Evolutionary conservation across 2,329 filamentous ascomycete species (phyloP), one percentile per base, ranked within the genome.

Genomic region (Fusarium sp.): DNA sequence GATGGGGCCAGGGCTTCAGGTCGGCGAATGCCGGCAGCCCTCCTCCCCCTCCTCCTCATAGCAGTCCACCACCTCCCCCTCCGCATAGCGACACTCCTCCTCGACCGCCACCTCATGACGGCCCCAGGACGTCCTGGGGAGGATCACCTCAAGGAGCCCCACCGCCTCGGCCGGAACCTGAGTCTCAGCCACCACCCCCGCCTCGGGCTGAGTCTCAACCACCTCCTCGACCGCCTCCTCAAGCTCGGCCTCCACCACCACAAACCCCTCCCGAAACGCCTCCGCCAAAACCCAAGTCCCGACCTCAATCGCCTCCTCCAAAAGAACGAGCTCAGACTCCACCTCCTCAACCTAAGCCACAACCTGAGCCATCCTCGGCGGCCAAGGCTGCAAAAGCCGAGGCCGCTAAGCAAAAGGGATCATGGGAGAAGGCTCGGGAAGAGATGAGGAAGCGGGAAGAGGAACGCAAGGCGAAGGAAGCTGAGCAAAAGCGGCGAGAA

Each of bases 391-490:
- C 60, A 13, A 73, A 57, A 30, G 31, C 68, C 9, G 80, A 81
- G 48, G 72, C 80, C 27, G 56, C 71, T 16, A 74, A 62, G 31
- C 79, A 82, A 1, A 87, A 85, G 73, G 82, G 83, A 9, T 83
- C 88, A 0, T 92, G 91, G 91, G 90, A 92, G 71, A 91, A 89
- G 76, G 91, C 90, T 4, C 84, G 90, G 57, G 91, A 93, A 74
- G 90, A 92, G 70, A 91, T 87, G 18, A 83, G 87, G 44, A 87
- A 84, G 62, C 86, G 86, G 59, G 90, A 91, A 70, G 90, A 91
- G 69, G 89, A 92, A 68, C 88, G 89, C 11, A 90, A 86, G 73
- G 82, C 82, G 3, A 86, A 84, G 66, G 88, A 90, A 68, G 89
- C 88, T 4, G 90, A 92, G 67, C 85, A 88, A 67, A 88, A 88